phyloP scores from a whole-genome alignment of 805 yeast genomes.

The Ogataea paraovalis region DNA sequence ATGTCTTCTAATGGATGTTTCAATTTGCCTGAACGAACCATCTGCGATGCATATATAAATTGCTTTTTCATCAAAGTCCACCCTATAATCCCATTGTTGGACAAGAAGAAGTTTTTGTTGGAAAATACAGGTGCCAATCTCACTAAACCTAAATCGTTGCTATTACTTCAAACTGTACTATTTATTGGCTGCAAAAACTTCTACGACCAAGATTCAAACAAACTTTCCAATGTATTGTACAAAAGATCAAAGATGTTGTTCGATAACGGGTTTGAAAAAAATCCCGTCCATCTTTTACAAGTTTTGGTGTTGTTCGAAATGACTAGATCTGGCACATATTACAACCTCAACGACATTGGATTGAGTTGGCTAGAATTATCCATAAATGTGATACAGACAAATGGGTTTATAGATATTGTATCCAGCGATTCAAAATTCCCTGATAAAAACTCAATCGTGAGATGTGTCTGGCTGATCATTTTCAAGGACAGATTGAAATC shows the following conservation, averaged over 20 bases:
- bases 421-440: not conserved
- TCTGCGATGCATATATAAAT: slow-evolving; percentile 56
- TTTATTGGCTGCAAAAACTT: slow-evolving; percentile 62
- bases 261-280: slow-evolving; percentile 11
- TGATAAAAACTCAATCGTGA: slow-evolving; percentile 5
- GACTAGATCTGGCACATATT: slow-evolving; percentile 3
- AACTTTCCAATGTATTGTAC: slow-evolving; percentile 25
- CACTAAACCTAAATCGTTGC: slow-evolving; percentile 53
- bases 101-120: slow-evolving; percentile 55
- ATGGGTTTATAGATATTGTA: slow-evolving; percentile 4
- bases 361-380: slow-evolving; percentile 12
- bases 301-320: slow-evolving; percentile 6
- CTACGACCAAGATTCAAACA: slow-evolving; percentile 40
- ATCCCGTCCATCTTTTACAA: slow-evolving; percentile 4
- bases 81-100: slow-evolving; percentile 64
- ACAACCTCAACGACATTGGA: slow-evolving; percentile 4
- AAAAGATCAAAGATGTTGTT: slow-evolving; percentile 31
- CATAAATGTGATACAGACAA: slow-evolving; percentile 3
- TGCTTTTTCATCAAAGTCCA: slow-evolving; percentile 60
- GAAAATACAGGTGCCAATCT: slow-evolving; percentile 44
- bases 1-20: slow-evolving; percentile 66
- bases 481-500: slow-evolving; percentile 8
- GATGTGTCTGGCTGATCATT: slow-evolving; percentile 7
- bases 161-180: slow-evolving; percentile 58
- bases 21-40: slow-evolving; percentile 53